phyloP scores from a whole-genome alignment of 495 filamentous ascomycete species.

The Daldinia caldariorum region DNA sequence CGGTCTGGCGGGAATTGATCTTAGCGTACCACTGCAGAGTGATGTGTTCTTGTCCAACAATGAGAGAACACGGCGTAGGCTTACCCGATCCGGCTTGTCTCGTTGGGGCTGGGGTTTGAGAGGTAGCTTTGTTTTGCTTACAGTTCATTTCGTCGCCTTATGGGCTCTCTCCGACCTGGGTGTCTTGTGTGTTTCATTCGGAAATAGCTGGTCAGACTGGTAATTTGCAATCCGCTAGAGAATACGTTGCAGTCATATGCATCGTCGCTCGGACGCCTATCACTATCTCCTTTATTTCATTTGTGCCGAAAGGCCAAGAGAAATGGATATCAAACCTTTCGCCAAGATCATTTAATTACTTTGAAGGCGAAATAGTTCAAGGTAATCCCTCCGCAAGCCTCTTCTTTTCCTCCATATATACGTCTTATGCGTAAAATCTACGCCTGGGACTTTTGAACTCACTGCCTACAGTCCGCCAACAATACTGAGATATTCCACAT shows the following conservation, averaged over 20 bases:
- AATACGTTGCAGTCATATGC: not conserved
- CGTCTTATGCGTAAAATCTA: not conserved
- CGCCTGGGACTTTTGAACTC: not conserved
- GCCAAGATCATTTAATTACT: not conserved
- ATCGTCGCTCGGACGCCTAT: not conserved
- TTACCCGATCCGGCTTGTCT: constrained; percentile 18
- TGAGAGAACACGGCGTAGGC: constrained; percentile 23
- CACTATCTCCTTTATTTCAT: not conserved
- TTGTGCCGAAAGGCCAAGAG: not conserved
- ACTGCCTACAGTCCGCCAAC: not conserved
- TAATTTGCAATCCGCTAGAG: constrained; percentile 15
- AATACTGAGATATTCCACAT: not conserved
- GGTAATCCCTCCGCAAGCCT: not conserved
- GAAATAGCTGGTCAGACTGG: constrained; percentile 52
- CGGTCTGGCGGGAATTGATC: constrained; percentile 53
- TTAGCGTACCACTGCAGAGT: constrained; percentile 42
- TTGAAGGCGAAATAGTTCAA: not conserved
- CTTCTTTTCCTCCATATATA: not conserved
- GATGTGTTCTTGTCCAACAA: constrained; percentile 18
- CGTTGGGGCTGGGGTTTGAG: constrained; percentile 50
- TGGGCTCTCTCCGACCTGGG: constrained; percentile 51
- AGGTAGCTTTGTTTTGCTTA: constrained; percentile 50
- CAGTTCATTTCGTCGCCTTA: constrained; percentile 52
- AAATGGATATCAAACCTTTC: not conserved
- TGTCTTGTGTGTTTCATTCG: constrained; percentile 50